phyloP scores from a whole-genome alignment of 2,329 filamentous ascomycete genomes.

The Ascochyta viciae-villosae region DNA sequence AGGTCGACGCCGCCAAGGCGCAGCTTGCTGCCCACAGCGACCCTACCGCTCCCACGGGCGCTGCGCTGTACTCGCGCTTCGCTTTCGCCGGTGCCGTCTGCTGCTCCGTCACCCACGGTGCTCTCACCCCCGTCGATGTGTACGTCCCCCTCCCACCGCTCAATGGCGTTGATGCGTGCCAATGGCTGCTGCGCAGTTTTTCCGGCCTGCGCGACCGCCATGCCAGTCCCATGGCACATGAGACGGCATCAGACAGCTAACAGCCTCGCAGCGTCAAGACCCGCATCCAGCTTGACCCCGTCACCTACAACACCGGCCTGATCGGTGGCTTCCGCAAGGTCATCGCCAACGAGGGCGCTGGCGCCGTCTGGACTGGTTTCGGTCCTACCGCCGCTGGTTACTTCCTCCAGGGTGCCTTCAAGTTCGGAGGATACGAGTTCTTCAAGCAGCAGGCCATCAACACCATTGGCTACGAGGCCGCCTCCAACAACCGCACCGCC shows the following conservation, averaged over 20 bases:
- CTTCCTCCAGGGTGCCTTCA: conserved; percentile 93
- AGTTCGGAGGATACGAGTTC: conserved; percentile 94
- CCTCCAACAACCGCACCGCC: conserved; percentile 78
- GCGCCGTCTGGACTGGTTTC: conserved; percentile 83
- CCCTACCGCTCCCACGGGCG: conserved; percentile 64
- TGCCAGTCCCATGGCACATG: conserved; percentile 23
- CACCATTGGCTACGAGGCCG: conserved; percentile 70
- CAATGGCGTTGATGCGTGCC: conserved; percentile 17
- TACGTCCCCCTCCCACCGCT: conserved; percentile 64
- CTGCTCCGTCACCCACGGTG: conserved; percentile 97
- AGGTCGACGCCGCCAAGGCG: conserved; percentile 62
- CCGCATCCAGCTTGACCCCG: conserved; percentile 90
- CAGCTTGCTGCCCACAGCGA: conserved; percentile 51
- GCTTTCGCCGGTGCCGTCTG: conserved; percentile 97
- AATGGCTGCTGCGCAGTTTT: conserved; percentile 36
- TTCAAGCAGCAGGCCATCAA: conserved; percentile 94
- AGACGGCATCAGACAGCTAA: conserved; percentile 22
- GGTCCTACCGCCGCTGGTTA: conserved; percentile 88
- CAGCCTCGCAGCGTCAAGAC: conserved; percentile 79
- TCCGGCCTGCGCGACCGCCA: conserved; percentile 19
- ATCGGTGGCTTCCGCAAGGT: conserved; percentile 88
- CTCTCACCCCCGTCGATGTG: conserved; percentile 98
- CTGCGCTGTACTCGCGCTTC: conserved; percentile 91
- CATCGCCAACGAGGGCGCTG: conserved; percentile 78
- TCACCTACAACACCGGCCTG: conserved; percentile 86